Conservation (phyloP, 2,329 filamentous ascomycete species). For the Penicillium palitans region DNA sequence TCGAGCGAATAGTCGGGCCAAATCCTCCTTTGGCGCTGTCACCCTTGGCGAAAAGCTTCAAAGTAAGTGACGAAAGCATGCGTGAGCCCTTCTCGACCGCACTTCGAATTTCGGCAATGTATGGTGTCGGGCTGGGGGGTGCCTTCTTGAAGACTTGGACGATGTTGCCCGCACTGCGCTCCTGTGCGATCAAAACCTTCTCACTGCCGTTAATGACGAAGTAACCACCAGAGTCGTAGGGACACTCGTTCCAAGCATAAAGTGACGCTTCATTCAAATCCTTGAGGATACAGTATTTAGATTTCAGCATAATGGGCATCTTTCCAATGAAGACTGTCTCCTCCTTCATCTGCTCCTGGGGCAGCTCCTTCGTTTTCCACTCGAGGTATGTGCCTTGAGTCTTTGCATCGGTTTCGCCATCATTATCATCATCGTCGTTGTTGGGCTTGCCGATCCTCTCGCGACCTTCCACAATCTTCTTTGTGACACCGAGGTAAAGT, state of each 20-base stretch:
- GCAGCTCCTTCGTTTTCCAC: conserved; percentile 49
- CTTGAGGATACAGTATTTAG: conserved; percentile 87
- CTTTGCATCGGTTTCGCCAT: conserved; percentile 53
- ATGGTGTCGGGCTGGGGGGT: conserved; percentile 84
- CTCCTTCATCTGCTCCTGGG: conserved; percentile 58
- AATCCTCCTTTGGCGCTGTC: conserved; percentile 76
- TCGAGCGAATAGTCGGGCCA: conserved; percentile 85
- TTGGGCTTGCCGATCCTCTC: conserved; percentile 71
- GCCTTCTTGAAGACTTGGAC: conserved; percentile 99
- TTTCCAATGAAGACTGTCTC: conserved; percentile 89
- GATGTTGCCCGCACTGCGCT: conserved; percentile 96
- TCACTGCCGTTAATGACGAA: conserved; percentile 99
- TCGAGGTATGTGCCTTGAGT: conserved; percentile 45
- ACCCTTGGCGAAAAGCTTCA: conserved; percentile 87
- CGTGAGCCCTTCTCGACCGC: conserved; percentile 94
- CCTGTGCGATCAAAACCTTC: conserved; percentile 96
- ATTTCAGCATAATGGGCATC: conserved; percentile 97
- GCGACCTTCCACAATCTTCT: conserved; percentile 78
- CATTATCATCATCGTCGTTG: conserved; percentile 55
- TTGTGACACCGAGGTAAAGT: conserved; percentile 84
- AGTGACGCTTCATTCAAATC: conserved; percentile 81
- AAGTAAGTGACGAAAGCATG: conserved; percentile 85
- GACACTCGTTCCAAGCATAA: conserved; percentile 92
- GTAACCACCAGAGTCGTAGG: conserved; percentile 97
- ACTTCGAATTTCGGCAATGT: conserved; percentile 93